Evolutionary conservation across 768 basidiomycete species (phyloP).

Genomic region (Rhizopogon vesiculosus): DNA sequence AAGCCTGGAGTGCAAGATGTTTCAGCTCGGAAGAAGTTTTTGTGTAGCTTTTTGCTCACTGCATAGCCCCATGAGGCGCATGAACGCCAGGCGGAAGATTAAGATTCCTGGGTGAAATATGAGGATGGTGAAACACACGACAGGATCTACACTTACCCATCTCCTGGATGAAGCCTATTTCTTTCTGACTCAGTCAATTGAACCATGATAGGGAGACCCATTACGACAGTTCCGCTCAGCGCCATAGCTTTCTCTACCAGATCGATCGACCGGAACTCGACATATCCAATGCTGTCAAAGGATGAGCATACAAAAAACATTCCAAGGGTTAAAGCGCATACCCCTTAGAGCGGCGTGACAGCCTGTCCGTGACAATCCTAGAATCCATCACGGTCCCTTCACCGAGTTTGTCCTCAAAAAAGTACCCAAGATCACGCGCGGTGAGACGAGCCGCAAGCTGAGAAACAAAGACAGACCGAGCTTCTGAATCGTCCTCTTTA

Average conservation of each 20-base stretch:
- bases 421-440: slow-evolving; percentile 95
- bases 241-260: slow-evolving; percentile 87
- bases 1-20: slow-evolving; percentile 47
- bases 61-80: slow-evolving; percentile 78
- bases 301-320: slow-evolving; percentile 2
- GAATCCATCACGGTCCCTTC: slow-evolving; percentile 94
- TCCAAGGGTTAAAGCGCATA: slow-evolving; percentile 31
- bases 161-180: slow-evolving; percentile 84
- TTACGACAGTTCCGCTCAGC: slow-evolving; percentile 91
- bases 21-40: background rate
- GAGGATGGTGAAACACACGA: slow-evolving; percentile 6
- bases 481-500: slow-evolving; percentile 95
- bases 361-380: slow-evolving; percentile 90
- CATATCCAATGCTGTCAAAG: slow-evolving; percentile 83
- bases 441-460: slow-evolving; percentile 97
- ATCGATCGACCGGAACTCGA: slow-evolving; percentile 90
- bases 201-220: slow-evolving; percentile 97
- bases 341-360: slow-evolving; percentile 98
- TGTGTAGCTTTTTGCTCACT: slow-evolving; percentile 43
- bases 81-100: slow-evolving; percentile 83
- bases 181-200: slow-evolving; percentile 97
- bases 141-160: slow-evolving; percentile 52
- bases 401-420: slow-evolving; percentile 96
- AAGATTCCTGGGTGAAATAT: slow-evolving; percentile 49
- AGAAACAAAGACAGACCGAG: slow-evolving; percentile 97